Conservation (phyloP, 169 alveolate genomes). For the Cryptosporidium tyzzeri region DNA sequence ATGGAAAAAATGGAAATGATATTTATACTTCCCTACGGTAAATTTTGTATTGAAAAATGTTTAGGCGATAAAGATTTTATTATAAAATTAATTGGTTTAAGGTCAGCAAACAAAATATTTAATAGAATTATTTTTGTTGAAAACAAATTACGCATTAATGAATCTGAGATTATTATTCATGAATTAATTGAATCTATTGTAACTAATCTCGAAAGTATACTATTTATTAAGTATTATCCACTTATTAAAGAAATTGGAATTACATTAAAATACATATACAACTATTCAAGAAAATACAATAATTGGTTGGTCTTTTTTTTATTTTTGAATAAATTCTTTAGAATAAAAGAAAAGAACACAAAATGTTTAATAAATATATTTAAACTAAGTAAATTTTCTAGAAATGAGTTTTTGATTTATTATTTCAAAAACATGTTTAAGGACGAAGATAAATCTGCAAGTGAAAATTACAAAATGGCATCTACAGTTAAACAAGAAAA, state of each 20-base stretch:
- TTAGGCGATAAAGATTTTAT: constrained; percentile 29
- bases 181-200: constrained; percentile 13
- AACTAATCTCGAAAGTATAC: neutral
- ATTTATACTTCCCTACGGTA: constrained; percentile 62
- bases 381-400: neutral
- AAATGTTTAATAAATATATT: constrained; percentile 4
- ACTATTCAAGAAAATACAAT: constrained; percentile 16
- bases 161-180: constrained; percentile 8
- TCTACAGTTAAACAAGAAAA: neutral
- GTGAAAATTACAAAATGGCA: neutral
- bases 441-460: neutral
- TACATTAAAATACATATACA: neutral
- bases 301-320: constrained; percentile 32
- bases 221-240: constrained; percentile 15
- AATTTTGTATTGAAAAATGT: constrained; percentile 63
- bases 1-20: neutral
- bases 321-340: constrained; percentile 1
- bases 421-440: neutral
- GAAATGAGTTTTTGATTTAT: neutral
- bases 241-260: constrained; percentile 3
- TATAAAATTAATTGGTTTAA: constrained; percentile 6
- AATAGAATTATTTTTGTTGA: neutral
- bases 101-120: constrained; percentile 14
- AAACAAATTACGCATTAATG: neutral
- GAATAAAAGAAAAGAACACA: neutral